These are phyloP conservation scores for Talaromyces wortmannii DNA, from an alignment of 495 filamentous ascomycete species.

Conservation along the genomic window DNA sequence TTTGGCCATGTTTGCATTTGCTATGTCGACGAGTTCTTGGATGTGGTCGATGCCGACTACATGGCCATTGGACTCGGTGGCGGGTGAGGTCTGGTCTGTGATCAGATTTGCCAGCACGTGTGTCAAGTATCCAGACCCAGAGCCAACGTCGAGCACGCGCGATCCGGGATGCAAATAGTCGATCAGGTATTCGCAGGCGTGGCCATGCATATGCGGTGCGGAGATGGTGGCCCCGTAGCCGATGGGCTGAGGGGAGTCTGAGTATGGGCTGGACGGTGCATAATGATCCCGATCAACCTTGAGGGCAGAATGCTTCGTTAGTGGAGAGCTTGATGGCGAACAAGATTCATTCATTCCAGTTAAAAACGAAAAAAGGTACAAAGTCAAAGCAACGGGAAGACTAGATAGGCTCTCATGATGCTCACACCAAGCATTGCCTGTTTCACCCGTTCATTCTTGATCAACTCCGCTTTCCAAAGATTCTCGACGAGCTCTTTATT, in stretches of 20 bases:
- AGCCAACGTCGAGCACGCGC: conserved; percentile 79
- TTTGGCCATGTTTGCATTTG: conserved; percentile 68
- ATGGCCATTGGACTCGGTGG: conserved; percentile 32
- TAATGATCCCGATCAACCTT: conserved; percentile 92
- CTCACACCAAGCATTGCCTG: conserved; percentile 70
- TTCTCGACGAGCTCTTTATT: conserved; percentile 79
- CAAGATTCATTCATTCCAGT: not conserved
- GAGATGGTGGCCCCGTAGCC: conserved; percentile 86
- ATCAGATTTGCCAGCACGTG: conserved; percentile 82
- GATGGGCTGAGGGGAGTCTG: conserved; percentile 87
- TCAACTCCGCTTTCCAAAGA: conserved; percentile 61
- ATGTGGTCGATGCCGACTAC: conserved; percentile 91
- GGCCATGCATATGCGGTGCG: conserved; percentile 95
- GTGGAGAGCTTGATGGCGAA: too few species aligned
- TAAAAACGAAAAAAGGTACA: not conserved
- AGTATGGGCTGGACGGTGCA: conserved; percentile 64
- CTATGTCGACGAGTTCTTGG: conserved; percentile 63
- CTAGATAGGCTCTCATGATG: not conserved
- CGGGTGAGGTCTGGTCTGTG: conserved; percentile 26
- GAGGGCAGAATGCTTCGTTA: not conserved
- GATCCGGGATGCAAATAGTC: conserved; percentile 47
- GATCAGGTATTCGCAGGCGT: conserved; percentile 62
- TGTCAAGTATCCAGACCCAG: conserved; percentile 86
- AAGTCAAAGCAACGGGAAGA: too few species aligned
- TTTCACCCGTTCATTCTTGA: conserved; percentile 63